Evolutionary conservation across 495 filamentous ascomycete genomes (phyloP).

Genomic region (Pseudomonodictys pantanalensis): DNA sequence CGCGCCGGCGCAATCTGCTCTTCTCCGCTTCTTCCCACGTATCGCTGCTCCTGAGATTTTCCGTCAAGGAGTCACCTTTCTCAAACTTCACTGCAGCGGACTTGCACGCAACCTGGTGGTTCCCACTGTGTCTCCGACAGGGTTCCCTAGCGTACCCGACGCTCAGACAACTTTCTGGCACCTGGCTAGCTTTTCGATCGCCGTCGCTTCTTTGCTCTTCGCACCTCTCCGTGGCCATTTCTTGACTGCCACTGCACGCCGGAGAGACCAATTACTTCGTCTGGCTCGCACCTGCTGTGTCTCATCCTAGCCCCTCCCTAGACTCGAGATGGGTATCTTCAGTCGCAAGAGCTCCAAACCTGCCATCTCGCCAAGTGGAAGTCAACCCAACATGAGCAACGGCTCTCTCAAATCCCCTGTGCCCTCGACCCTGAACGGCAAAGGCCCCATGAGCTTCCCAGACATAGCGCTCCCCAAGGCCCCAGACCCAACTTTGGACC

Average conservation of each 20-base stretch:
- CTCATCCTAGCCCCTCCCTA: background rate
- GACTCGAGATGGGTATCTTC: constrained; percentile 59
- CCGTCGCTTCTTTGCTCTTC: background rate
- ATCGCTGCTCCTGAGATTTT: no score
- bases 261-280: background rate
- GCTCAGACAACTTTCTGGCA: background rate
- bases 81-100: no score
- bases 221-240: background rate
- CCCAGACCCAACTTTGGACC: constrained; percentile 87
- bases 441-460: constrained; percentile 50
- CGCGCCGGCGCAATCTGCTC: no score
- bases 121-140: background rate
- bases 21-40: no score
- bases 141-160: background rate
- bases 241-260: background rate
- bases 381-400: constrained; percentile 52
- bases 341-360: constrained; percentile 58
- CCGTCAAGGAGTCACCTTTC: no score
- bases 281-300: constrained; percentile 1
- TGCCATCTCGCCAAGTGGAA: constrained; percentile 46
- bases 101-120: no score
- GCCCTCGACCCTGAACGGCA: constrained; percentile 36
- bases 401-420: constrained; percentile 55
- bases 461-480: constrained; percentile 75
- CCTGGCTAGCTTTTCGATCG: background rate